Base-by-base conservation (phyloP, 345 rosid species). In the Chamaenerion angustifolium region DNA sequence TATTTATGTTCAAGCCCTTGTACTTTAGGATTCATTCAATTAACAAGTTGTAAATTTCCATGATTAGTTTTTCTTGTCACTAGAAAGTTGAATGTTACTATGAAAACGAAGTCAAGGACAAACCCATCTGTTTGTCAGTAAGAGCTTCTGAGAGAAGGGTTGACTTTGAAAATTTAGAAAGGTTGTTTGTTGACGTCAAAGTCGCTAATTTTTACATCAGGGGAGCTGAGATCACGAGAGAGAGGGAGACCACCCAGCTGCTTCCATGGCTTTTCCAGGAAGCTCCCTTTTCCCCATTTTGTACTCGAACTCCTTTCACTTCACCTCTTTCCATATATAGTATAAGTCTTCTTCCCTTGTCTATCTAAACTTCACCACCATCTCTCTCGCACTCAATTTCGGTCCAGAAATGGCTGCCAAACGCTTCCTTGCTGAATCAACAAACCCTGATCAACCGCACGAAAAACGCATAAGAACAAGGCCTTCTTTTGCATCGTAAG, bases 401-500 rank as follows among this genome's bases (percentile, higher is more conserved):
- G 2, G 25, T 21, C 25, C 25, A 48, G 12, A 35, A 52, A 90
- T 90, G 95, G 86, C 85, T 0, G 75, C 75, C 10, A 90, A 86
- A 60, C 71, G 95, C 48, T 59, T 64, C 23, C 46, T 50, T 11
- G 54, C 59, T 13, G 85, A 81, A 55, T 57, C 75, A 1, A 72
- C 63, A 14, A 72, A 81, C 55, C 57, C 46, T 4, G 76, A 73
- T 13, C 69, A 68, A 8, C 81, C 74, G 2, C 40, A 64, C 6
- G 82, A 81, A 12, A 90, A 83, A 69, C 67, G 83, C 41, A 55
- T 62, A 44, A 76, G 71, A 68, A 42, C 66, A 18, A 54, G 49
- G 48, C 83, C 94, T 51, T 58, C 89, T n/a, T 59, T 86, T 51
- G 75, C 85, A 17, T 79, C 94, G 98, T 90, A 81, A 10, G 89